Base-by-base conservation (phyloP, 768 basidiomycete species). In the Hericium erinaceus region DNA sequence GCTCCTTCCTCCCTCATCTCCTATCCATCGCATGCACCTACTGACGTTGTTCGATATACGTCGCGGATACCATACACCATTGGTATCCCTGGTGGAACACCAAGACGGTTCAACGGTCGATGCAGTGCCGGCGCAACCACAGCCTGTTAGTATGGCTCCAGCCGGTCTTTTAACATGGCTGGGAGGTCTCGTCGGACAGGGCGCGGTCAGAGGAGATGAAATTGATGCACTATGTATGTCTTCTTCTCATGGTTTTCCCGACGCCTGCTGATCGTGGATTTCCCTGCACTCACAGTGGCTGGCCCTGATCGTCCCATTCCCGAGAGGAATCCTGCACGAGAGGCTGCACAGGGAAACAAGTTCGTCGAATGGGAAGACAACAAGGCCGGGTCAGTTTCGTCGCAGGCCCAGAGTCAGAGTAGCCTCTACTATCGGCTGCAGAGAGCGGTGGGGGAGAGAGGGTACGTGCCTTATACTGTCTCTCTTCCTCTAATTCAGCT, bases 241-340 rank as follows among this genome's bases (percentile, higher is more conserved):
- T 58, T 16, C 18, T 11, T 57, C 24, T 54, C 24, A 18, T 56
- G 10, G 6, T 26, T 28, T 33, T 20, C 44, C 39, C 9, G 18
- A 52, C 22, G 24, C 22, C 38, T 46, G 52, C 44, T 52, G 33
- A 57, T 22, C 2, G 13, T 51, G 22, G 26, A 4, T 4, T 20
- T 57, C 38, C 59, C 15, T n/a, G 26, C 51, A 28, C 58, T 6
- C 20, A 28, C 41, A 87, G 87, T 89, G 56, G 87, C 81, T 10
- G 86, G 85, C 1, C 82, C 83, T 1, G 74, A 85, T 62, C 72
- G 85, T 57, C 85, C 84, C 7, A 67, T 79, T 20, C 80, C 76
- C 37, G 68, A 69, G 57, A 70, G 66, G 60, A 59, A 61, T 48
- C 57, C 52, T 53, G 57, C 57, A 10, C 65, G 57, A 8, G 57